Evolutionary conservation across 768 basidiomycete genomes (phyloP).

Genomic region (Auricularia auricula-judae): DNA sequence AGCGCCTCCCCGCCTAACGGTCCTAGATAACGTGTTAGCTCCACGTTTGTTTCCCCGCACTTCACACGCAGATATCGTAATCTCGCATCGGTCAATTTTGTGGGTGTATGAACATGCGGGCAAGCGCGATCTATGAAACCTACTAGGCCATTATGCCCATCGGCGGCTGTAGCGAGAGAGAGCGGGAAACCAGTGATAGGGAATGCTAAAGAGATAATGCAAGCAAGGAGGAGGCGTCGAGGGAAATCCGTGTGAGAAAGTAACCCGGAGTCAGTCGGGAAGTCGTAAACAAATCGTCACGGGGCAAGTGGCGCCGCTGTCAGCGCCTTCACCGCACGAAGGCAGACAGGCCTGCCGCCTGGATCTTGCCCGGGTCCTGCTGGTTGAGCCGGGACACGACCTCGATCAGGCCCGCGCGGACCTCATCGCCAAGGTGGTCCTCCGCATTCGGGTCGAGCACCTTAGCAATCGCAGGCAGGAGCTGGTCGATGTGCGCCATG

Average conservation of each 20-base stretch:
- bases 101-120: background rate
- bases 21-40: background rate
- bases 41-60: background rate
- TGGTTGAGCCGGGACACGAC: conserved; percentile 62
- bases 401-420: conserved; percentile 61
- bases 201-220: background rate
- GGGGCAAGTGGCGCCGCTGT: background rate
- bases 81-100: background rate
- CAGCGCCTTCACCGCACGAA: conserved; percentile 11
- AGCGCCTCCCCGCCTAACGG: background rate
- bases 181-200: background rate
- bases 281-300: background rate
- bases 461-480: conserved; percentile 69
- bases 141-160: background rate
- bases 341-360: conserved; percentile 58
- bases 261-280: background rate
- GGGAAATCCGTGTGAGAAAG: background rate
- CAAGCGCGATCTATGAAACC: background rate
- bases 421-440: conserved; percentile 76
- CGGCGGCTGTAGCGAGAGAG: background rate
- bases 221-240: background rate
- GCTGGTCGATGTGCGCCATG: conserved; percentile 62
- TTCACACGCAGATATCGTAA: background rate
- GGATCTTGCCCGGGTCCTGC: conserved; percentile 68
- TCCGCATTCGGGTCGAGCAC: conserved; percentile 66